Base-by-base conservation (phyloP, 208 protist species). In the Leishmania tropica region DNA sequence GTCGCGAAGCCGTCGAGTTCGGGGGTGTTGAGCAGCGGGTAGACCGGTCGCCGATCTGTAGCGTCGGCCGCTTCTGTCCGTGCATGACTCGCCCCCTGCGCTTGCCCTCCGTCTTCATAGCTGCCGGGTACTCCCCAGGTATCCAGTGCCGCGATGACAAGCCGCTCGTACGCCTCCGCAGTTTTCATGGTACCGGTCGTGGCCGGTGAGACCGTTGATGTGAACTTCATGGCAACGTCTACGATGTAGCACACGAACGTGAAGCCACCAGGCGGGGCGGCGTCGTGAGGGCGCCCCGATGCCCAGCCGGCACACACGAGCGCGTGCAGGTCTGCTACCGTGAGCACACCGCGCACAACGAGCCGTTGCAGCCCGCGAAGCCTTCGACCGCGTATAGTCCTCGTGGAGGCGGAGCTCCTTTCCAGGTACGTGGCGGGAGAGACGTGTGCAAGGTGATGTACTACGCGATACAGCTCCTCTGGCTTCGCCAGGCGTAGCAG, bases 401-500 rank as follows among this genome's bases (percentile, higher is more conserved):
- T 35, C 70, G 70, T 54, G 10, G 28, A 37, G 42, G 24, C 19
- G 67, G 56, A 42, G 48, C 45, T 24, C 10, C 28, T 54, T 4
- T 74, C 42, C 3, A 74, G 40, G 45, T 45, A 19, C 1, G 21
- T 45, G 40, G 48, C 21, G 6, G 71, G 60, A 19, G 78, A 74
- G 45, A 24, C 10, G 67, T 40, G 51, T 5, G 78, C 62, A 60
- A 86, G 83, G 35, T 42, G 56, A 54, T 83, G 78, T 13, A 86
- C 31, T 7, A 37, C 13, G 48, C 47, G 11, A 31, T 86, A 65
- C 47, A 90, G 68, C 54, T n/a, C 31, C 48, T 83, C 62, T 1
- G 77, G 75, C 37, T 81, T 67, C 67, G 83, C 87, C 65, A 87
- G 79, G 51, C 83, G 76, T 56, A 90, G 81, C 73, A 90, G 65